Evolutionary conservation across 2,329 filamentous ascomycete species (phyloP), one percentile per base, ranked within the genome.

Genomic region (Dryadomyces sulphureus): DNA sequence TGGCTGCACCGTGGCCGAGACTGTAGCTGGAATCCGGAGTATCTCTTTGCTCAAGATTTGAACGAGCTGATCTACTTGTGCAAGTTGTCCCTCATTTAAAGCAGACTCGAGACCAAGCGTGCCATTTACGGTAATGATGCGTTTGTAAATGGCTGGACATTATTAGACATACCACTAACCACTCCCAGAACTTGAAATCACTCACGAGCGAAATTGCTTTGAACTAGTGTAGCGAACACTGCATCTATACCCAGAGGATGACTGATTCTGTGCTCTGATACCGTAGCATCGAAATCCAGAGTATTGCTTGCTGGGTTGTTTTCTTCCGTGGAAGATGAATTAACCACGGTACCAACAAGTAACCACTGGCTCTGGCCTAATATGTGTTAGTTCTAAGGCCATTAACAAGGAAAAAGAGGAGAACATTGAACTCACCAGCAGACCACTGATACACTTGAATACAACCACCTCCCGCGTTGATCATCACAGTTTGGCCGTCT

Each of bases 401-500:
- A 16, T 25, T 11, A n/a, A 48, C 52, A 47, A 17, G 16, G n/a
- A 36, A 22, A 22, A 24, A 12, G 4, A 20, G 48, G 12, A 53
- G 46, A 4, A n/a, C 16, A 27, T 49, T 54, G 34, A 46, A 62
- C 67, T 63, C 52, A 65, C 64, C 12, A 8, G 40, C 40, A 17
- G 89, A 93, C 90, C 90, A 96, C 50, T 85, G 80, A 59, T 96
- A 86, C 8, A 89, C 88, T 5, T 84, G 87, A 25, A 95, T 73
- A 44, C 77, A 85, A 40, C 87, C 87, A 56, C 94, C 81, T 7
- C 75, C 67, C 60, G 94, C 84, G 49, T 75, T 77, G 56, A 95
- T 90, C 78, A 94, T 93, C 56, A 93, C 82, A 5, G 94, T 84
- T 59, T 98, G 90, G 0, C 92, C 92, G 53, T 98, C 92, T 62